Evolutionary conservation across 2,329 filamentous ascomycete genomes (phyloP), one percentile per base, ranked within the genome.

Genomic region (Fusarium chuoi): DNA sequence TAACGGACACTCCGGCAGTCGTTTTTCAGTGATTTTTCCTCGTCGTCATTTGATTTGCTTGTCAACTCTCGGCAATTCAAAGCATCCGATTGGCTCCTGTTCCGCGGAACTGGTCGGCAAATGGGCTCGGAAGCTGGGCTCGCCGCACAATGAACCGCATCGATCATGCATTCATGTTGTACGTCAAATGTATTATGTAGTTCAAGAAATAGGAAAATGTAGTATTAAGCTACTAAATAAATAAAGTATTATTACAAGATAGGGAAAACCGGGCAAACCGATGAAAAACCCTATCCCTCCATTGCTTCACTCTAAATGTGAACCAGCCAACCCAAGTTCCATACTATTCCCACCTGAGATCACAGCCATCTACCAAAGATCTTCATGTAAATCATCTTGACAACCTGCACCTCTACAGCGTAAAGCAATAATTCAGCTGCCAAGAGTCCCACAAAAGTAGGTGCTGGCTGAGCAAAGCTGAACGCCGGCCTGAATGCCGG

Each of bases 21-120:
- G 20, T 10, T 7, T 10, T 15, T 7, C 7, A 5, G 9, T 22
- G 28, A 1, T 7, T 11, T 24, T 6, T 42, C 5, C 6, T 5
- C 12, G 17, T 49, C 26, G 42, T 39, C 42, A 68, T 68, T 54
- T 20, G 1, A 8, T 9, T 6, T 15, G 15, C 38, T 48, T 14
- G 11, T 41, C 2, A 2, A 17, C 7, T 17, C 2, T 44, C 42
- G 38, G 44, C 26, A 42, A 9, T 57, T 42, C 2, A 2, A 0
- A 8, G 15, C 62, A 39, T 71, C 68, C 67, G 67, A 71, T 71
- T 71, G 68, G 68, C 22, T 54, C 10, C 6, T n/a, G 22, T 57
- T 67, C 68, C 67, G 51, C 30, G 67, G 67, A 70, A 70, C 35
- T 5, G 13, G 3, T 22, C 49, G 49, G 49, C 30, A 52, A 36